Conservation (phyloP, 257 asterid genomes). For the Rauvolfia tetraphylla region DNA sequence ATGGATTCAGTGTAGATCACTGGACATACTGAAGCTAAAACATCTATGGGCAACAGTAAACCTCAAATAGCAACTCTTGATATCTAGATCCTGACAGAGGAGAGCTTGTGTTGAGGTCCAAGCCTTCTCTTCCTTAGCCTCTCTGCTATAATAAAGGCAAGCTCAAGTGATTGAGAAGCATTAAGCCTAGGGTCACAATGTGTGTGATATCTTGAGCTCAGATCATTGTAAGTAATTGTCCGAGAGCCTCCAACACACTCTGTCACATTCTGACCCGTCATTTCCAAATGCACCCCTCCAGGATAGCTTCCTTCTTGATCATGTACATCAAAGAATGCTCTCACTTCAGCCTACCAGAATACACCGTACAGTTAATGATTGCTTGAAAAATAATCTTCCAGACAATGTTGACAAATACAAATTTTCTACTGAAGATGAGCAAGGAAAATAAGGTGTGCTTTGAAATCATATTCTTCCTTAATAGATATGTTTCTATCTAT, state of each 20-base stretch:
- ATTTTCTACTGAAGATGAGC: neutral
- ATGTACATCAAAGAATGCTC: constrained; percentile 74
- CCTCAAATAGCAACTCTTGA: neutral
- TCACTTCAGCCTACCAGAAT: constrained; percentile 53
- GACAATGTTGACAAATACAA: neutral
- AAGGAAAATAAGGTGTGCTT: neutral
- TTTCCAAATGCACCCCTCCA: constrained; percentile 80
- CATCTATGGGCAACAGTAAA: neutral
- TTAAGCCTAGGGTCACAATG: constrained; percentile 77
- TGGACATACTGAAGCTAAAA: neutral
- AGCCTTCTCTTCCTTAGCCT: constrained; percentile 67
- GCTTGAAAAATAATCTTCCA: neutral
- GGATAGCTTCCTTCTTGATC: constrained; percentile 83
- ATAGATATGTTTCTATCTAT: neutral
- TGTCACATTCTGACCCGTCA: constrained; percentile 81
- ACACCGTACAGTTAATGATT: neutral
- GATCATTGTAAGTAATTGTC: constrained; percentile 57
- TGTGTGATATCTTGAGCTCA: constrained; percentile 69
- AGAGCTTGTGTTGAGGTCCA: constrained; percentile 32
- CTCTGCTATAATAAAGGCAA: constrained; percentile 65
- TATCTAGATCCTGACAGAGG: constrained; percentile 32
- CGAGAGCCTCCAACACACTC: constrained; percentile 75
- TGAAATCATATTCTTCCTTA: neutral
- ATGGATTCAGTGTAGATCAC: neutral
- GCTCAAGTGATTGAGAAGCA: constrained; percentile 76